Conservation (phyloP, 2,329 filamentous ascomycete genomes). For the Xylariaceae sp. region DNA sequence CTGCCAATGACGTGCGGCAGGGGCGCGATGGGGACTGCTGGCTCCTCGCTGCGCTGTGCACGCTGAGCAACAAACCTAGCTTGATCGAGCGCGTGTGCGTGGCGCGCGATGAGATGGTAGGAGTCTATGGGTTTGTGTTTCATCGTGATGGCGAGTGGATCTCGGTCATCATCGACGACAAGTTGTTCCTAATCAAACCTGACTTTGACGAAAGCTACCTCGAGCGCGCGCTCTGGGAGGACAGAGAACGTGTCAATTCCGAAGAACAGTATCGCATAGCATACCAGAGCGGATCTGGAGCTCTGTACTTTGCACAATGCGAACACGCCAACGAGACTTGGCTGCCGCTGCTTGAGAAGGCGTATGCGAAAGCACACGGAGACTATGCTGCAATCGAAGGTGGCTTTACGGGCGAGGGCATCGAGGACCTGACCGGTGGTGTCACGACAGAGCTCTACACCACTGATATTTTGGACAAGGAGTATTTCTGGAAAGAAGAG, state of each 20-base stretch:
- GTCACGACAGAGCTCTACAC: constrained; percentile 65
- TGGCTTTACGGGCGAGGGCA: constrained; percentile 58
- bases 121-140: constrained; percentile 85
- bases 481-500: constrained; percentile 76
- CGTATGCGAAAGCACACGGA: constrained; percentile 71
- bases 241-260: constrained; percentile 48
- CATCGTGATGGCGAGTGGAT: constrained; percentile 75
- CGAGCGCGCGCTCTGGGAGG: constrained; percentile 46
- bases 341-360: constrained; percentile 70
- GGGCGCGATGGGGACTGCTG: constrained; percentile 80
- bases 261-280: constrained; percentile 60
- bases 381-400: constrained; percentile 72
- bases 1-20: constrained; percentile 75
- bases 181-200: constrained; percentile 54
- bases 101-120: constrained; percentile 67
- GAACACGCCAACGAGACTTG: constrained; percentile 68
- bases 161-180: constrained; percentile 57
- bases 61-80: constrained; percentile 69
- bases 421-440: constrained; percentile 62
- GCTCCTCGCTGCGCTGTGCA: constrained; percentile 78
- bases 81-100: constrained; percentile 74
- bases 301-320: constrained; percentile 70
- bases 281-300: constrained; percentile 66
- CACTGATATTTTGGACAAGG: constrained; percentile 69
- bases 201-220: constrained; percentile 60